Base-by-base conservation (phyloP, 192 early-diverging fungal species). In the Coemansia sp. region DNA sequence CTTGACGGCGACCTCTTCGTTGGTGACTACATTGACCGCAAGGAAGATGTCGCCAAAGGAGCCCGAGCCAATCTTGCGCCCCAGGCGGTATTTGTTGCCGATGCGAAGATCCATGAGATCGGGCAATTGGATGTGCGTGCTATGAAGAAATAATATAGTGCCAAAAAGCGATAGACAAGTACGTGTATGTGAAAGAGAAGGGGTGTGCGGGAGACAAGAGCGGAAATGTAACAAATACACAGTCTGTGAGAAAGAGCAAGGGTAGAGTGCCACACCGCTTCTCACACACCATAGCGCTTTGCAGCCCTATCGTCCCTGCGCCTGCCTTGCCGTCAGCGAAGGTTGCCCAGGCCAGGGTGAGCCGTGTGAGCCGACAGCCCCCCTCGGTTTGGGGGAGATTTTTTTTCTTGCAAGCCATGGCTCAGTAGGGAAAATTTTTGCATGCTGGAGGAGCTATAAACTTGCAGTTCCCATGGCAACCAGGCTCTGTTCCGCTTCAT, bases 41-140 rank as follows among this genome's bases (percentile, higher is more conserved):
- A 96, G 89, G 76, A 93, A 98, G 77, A 99, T 96, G 72, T 98
- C 97, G 45, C 97, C 97, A 90, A 99, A 99, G 46, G 93, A 94
- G 55, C 97, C 97, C 53, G 91, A 91, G 45, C 97, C 97, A 82
- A 99, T 94, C 85, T 98, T 99, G 60, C 94, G 87, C 58, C 95
- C 95, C 66, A 99, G 90, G 58, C 92, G 87, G 86, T 90, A 99
- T 84, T 94, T 95, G 85, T 94, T 93, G 77, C 92, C 96, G 61
- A 99, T 92, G 78, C 95, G 80, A 71, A 93, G 84, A 82, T 93
- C 90, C 88, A 93, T 82, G 60, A 65, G 71, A 66, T 64, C 65
- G 19, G 44, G 50, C 70, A 59, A 51, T 62, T 63, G 42, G 60
- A 67, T 53, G 64, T 57, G 60, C 21, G 69, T 58, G 53, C 51